A percentile compares a stretch with the other conserved stretches of the same genome.
phyloP scores from a whole-genome alignment of 306 rosid genomes.

The Casuarina cunninghamiana region DNA sequence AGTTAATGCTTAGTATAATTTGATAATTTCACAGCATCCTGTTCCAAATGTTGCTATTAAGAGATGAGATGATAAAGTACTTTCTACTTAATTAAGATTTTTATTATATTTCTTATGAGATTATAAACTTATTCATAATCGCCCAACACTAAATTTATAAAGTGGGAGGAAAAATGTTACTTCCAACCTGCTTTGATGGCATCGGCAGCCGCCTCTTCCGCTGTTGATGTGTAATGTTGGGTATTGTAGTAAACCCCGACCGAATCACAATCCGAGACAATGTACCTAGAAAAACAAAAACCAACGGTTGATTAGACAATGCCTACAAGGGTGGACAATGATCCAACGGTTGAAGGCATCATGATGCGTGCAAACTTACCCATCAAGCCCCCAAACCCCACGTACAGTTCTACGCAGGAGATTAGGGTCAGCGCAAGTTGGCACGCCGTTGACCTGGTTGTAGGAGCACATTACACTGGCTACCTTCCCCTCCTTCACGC shows the following conservation, averaged over 20 bases:
- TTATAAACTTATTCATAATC: too few species aligned
- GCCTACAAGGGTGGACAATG: neutral
- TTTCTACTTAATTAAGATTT: too few species aligned
- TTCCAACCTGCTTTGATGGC: slow-evolving; percentile 84
- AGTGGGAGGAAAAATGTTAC: neutral
- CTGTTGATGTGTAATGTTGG: slow-evolving; percentile 81
- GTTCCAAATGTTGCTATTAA: neutral
- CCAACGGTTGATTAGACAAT: neutral
- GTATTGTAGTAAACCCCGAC: slow-evolving; percentile 63
- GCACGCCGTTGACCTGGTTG: slow-evolving; percentile 94
- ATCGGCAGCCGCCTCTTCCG: slow-evolving; percentile 89
- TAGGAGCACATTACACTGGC: slow-evolving; percentile 96
- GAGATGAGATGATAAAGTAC: too few species aligned
- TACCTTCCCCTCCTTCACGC: slow-evolving; percentile 84
- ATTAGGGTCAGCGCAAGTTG: slow-evolving; percentile 93
- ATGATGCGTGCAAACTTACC: slow-evolving; percentile 29
- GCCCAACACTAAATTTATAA: neutral
- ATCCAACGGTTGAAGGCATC: neutral
- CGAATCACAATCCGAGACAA: slow-evolving; percentile 92
- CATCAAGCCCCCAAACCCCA: slow-evolving; percentile 74
- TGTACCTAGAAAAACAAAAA: slow-evolving; percentile 48
- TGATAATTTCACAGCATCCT: neutral
- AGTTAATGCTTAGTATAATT: neutral
- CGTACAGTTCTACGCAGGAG: slow-evolving; percentile 75
- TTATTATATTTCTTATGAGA: too few species aligned